Percentiles rank a stretch among this genome's conserved stretches.
These are phyloP conservation scores for Pythium utonaiense DNA, from an alignment of 352 stramenopile genomes.

Conservation along the genomic window DNA sequence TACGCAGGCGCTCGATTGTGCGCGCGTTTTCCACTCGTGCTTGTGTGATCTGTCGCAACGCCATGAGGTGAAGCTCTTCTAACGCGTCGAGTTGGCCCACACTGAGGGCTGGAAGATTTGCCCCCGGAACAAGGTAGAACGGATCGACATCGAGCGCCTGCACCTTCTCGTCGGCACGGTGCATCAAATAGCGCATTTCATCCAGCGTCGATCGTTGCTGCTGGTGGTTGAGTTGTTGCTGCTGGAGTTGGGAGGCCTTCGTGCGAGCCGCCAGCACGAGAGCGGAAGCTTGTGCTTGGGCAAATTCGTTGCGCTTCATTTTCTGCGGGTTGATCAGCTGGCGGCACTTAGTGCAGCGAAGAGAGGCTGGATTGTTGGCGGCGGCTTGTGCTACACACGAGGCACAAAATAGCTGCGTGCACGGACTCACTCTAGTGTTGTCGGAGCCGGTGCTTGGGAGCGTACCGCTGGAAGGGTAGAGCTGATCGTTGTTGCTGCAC, in stretches of 20 bases:
- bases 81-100: conserved; percentile 76
- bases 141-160: conserved; percentile 41
- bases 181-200: conserved; percentile 44
- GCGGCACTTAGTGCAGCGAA: conserved; percentile 56
- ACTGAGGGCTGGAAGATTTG: conserved; percentile 49
- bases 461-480: neutral
- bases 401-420: conserved; percentile 68
- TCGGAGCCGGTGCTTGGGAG: neutral
- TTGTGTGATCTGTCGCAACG: conserved; percentile 58
- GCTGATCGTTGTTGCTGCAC: conserved; percentile 30
- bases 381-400: conserved; percentile 42
- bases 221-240: conserved; percentile 4
- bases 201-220: conserved; percentile 29
- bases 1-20: conserved; percentile 50
- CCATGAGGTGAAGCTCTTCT: conserved; percentile 52
- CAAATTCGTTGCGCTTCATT: conserved; percentile 64
- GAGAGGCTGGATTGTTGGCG: conserved; percentile 12
- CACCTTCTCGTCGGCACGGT: conserved; percentile 31
- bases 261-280: conserved; percentile 32
- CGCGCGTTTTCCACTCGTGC: conserved; percentile 57
- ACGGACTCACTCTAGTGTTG: conserved; percentile 12
- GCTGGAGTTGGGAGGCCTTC: neutral
- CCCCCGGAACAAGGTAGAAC: conserved; percentile 45
- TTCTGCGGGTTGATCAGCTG: conserved; percentile 31
- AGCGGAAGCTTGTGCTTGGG: conserved; percentile 53